Conservation (phyloP, 1,139 yeast species). For the Protomyces arabidopsidicola region DNA sequence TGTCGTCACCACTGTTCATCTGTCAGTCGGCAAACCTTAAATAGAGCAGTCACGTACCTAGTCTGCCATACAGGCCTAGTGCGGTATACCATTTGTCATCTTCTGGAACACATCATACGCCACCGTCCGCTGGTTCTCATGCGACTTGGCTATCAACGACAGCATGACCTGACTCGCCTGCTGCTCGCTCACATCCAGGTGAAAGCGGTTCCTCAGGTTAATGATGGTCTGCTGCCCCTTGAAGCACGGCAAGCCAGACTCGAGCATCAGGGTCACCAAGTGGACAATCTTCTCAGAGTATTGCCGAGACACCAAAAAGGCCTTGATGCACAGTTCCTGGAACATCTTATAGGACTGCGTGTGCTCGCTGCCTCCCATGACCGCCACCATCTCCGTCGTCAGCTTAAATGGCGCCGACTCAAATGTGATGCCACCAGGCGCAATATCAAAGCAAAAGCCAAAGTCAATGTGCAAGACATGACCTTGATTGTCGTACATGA, state of each 20-base stretch:
- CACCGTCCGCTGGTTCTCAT: conserved; percentile 82
- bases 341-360: conserved; percentile 92
- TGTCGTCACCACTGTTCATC: neutral
- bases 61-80: neutral
- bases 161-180: conserved; percentile 81
- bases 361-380: conserved; percentile 79
- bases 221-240: conserved; percentile 75
- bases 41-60: neutral
- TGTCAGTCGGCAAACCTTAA: neutral
- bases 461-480: conserved; percentile 94
- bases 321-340: conserved; percentile 91
- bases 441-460: conserved; percentile 97
- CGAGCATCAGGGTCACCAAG: conserved; percentile 88
- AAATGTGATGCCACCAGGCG: conserved; percentile 96
- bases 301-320: conserved; percentile 83
- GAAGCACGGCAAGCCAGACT: conserved; percentile 93
- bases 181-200: conserved; percentile 68
- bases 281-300: conserved; percentile 81
- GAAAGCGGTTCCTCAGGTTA: conserved; percentile 73
- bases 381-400: conserved; percentile 92
- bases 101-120: conserved; percentile 98
- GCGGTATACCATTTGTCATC: conserved; percentile 38
- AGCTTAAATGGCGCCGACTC: conserved; percentile 97
- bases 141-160: conserved; percentile 69
- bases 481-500: conserved; percentile 95